Evolutionary conservation across 192 early-diverging fungal genomes (phyloP), one percentile per base, ranked within the genome.

Genomic region (Umbelopsis isabellina): DNA sequence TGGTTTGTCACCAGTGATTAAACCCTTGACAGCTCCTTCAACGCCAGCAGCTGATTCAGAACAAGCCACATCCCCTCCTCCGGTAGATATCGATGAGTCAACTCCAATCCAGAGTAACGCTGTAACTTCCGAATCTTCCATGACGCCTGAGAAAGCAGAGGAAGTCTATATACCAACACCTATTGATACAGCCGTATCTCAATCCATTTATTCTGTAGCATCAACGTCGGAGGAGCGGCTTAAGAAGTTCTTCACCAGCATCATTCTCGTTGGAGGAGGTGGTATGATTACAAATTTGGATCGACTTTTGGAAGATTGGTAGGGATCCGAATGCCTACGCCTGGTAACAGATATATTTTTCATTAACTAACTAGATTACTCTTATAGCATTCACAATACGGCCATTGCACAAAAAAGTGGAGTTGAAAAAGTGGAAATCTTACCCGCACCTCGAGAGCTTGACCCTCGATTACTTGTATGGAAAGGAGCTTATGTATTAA

Each of bases 181-280:
- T 2, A 76, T 94, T 37, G 92, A 94, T 70, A 68, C 80, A 1
- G 88, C 90, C 2, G 86, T 92, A 72, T 88, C 88, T 4, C 91
- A 92, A 67, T 86, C 85, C 65, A 91, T 94, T 45, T 79, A 80
- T 12, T 75, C 81, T 45, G 79, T 85, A 47, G 87, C 90, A 5
- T 58, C 49, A 46, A 49, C 25, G n/a, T 85, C 89, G 0, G 88
- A 93, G 45, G 90, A 93, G 49, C 85, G 91, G 12, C 80, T 89
- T 23, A 86, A 86, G 35, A 91, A 91, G 68, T 78, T 93, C 44
- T 93, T 90, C 78, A 82, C 84, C 2, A 90, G 87, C 21, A 91
- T 97, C 30, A 85, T 97, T 27, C 61, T 97, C n/a, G 91, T 94
- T 15, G 95, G 95, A 9, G 94, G 94, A 35, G 94, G 94, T 22